Evolutionary conservation across 208 protist genomes (phyloP).

Genomic region (Leishmania aethiopica): DNA sequence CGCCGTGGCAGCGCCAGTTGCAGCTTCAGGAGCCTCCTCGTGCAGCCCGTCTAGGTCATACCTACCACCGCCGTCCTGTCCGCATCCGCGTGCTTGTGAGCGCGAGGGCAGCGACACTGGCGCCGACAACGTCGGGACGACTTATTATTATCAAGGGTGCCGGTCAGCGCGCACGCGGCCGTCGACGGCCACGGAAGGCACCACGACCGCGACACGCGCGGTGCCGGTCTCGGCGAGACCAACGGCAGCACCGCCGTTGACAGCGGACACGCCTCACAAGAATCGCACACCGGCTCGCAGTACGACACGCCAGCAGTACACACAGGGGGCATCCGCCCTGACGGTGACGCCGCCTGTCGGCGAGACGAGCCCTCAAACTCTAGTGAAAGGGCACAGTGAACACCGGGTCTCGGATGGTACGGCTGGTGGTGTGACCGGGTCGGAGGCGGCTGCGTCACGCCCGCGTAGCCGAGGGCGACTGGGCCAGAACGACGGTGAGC

Average conservation of each 20-base stretch:
- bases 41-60: neutral
- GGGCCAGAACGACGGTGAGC: neutral
- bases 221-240: neutral
- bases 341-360: neutral
- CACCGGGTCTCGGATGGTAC: neutral
- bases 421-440: neutral
- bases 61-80: neutral
- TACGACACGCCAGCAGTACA: neutral
- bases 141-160: neutral
- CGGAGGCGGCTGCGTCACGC: neutral
- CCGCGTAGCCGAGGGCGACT: neutral
- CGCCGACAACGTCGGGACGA: neutral
- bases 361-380: neutral
- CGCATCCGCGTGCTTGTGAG: neutral
- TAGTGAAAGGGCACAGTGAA: neutral
- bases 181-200: neutral
- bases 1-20: neutral
- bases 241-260: neutral
- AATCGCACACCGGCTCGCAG: neutral
- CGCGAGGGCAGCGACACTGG: neutral
- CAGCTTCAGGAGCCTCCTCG: neutral
- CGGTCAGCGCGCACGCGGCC: neutral
- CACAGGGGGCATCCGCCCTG: neutral
- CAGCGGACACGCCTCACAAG: neutral
- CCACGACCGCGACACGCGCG: neutral